Base-by-base conservation (phyloP, 2,329 filamentous ascomycete species). In the Proliferodiscus dingleyae region DNA sequence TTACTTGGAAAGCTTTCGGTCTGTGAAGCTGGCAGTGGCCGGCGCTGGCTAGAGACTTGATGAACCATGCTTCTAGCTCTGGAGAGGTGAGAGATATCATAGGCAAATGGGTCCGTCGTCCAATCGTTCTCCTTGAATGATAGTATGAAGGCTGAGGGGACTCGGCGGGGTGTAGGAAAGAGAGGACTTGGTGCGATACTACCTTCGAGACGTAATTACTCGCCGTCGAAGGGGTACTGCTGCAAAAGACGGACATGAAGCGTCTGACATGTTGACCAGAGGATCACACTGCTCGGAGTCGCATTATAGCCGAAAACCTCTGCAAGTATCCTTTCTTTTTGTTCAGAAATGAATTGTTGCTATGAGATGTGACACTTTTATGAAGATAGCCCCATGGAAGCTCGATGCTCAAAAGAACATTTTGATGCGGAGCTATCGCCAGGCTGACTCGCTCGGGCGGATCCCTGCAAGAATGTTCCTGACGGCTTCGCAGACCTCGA, bases 181-280 rank as follows among this genome's bases (percentile, higher is more conserved):
- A 50, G 28, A 66, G 57, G 18, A 55, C 41, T 16, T 57, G 61
- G 52, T 61, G 62, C 56, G 61, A 55, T 53, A 61, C 61, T 67
- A 69, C 63, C 64, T 68, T 70, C 52, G 70, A 68, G 65, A 68
- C 64, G 62, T 69, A 62, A 64, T 69, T 68, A 67, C 68, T 67
- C 64, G 67, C 62, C 55, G 56, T 61, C 55, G 60, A 70, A 71
- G 72, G 70, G 64, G 73, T 68, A 66, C 73, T 70, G 67, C 69
- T 69, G 68, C 71, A 71, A 69, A 75, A 64, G 68, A 73, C 68
- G 76, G 75, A 79, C 80, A 84, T 83, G 77, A 76, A 75, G 74
- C 62, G 68, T 64, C 69, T 70, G 67, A 73, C 80, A 83, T 83
- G 58, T 71, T 80, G 76, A 68, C 66, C 33, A 50, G 30, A 28